phyloP scores from a whole-genome alignment of 352 stramenopile genomes.

The Pythium inflatum region DNA sequence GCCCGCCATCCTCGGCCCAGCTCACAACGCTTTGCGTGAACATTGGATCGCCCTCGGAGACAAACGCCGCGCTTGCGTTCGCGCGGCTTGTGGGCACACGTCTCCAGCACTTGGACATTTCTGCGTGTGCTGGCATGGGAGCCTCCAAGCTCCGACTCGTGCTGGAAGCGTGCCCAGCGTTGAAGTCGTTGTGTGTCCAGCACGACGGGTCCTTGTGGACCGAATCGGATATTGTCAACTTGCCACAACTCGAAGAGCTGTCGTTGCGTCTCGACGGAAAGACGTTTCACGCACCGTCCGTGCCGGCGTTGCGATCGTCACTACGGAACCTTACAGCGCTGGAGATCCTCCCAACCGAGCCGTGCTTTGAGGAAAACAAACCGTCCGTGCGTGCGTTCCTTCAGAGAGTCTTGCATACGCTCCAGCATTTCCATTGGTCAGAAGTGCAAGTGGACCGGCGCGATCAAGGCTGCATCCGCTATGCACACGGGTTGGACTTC shows the following conservation, averaged over 20 bases:
- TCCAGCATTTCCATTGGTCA: too few species aligned
- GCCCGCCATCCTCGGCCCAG: not conserved
- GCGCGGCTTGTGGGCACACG: not conserved
- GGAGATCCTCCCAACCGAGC: not conserved
- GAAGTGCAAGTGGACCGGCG: too few species aligned
- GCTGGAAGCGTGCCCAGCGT: not conserved
- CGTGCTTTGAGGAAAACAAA: not conserved
- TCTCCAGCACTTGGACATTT: not conserved
- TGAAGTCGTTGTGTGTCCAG: not conserved
- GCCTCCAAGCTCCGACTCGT: not conserved
- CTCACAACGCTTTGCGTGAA: not conserved
- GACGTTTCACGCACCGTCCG: not conserved
- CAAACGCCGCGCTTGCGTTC: not conserved
- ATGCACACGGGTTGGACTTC: too few species aligned
- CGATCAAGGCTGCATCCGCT: too few species aligned
- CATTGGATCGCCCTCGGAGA: not conserved
- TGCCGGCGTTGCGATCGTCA: not conserved
- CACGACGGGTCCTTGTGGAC: constrained; percentile 5
- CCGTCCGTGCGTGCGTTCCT: not conserved
- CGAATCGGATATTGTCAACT: not conserved
- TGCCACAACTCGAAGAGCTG: not conserved
- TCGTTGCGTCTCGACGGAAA: not conserved
- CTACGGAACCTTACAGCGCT: not conserved
- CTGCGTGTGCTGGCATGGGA: not conserved
- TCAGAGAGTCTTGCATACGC: too few species aligned